Evolutionary conservation across 2,329 filamentous ascomycete species (phyloP).

Genomic region (Colletotrichum sp.): DNA sequence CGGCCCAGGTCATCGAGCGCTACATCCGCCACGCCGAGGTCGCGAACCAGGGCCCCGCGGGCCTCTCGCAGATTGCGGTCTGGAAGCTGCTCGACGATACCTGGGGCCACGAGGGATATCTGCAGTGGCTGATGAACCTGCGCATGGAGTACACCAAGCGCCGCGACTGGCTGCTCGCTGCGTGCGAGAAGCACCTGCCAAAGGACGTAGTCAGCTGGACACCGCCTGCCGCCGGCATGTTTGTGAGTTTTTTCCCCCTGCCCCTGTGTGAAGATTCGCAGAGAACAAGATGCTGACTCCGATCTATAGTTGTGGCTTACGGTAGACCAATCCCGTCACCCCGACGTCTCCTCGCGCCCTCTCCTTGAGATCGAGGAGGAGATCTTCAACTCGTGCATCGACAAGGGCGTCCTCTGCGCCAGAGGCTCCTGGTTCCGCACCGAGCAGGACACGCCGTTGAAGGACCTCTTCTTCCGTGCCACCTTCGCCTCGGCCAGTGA

Average conservation of each 20-base stretch:
- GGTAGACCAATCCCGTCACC: constrained; percentile 71
- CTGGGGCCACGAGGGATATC: constrained; percentile 91
- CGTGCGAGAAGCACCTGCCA: constrained; percentile 81
- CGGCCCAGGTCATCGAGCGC: constrained; percentile 82
- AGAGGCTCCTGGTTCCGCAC: constrained; percentile 92
- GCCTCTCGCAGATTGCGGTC: constrained; percentile 82
- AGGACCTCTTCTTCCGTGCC: constrained; percentile 83
- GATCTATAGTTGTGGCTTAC: constrained; percentile 70
- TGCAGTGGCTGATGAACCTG: constrained; percentile 87
- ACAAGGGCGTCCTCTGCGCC: constrained; percentile 79
- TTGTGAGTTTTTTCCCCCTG: constrained; percentile 65
- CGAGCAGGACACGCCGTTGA: constrained; percentile 63
- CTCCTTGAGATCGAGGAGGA: constrained; percentile 79
- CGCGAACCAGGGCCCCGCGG: constrained; percentile 83
- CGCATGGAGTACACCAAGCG: constrained; percentile 81
- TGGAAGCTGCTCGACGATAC: constrained; percentile 91
- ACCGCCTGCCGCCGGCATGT: constrained; percentile 89
- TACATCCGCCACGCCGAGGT: constrained; percentile 85
- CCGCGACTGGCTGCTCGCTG: constrained; percentile 76
- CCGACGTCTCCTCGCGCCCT: constrained; percentile 55
- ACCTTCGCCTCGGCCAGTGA: constrained; percentile 85
- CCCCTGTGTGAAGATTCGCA: not conserved
- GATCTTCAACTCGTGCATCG: constrained; percentile 80
- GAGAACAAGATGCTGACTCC: not conserved
- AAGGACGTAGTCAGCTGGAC: constrained; percentile 78